Evolutionary conservation across 768 basidiomycete genomes (phyloP).

Genomic region (Suillus fuscotomentosus): DNA sequence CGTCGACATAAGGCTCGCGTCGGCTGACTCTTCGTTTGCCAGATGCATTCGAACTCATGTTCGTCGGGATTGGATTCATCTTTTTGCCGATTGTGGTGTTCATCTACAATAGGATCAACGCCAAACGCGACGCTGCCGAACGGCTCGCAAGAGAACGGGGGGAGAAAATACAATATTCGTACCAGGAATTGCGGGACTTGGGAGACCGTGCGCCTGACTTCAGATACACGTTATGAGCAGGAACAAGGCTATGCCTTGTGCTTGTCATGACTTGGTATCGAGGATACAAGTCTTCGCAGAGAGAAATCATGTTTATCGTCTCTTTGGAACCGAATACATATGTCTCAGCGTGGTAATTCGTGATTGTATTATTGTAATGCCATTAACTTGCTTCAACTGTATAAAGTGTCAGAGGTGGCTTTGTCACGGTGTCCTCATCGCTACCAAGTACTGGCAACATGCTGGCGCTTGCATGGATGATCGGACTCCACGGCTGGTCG

Average conservation of each 20-base stretch:
- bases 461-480: too few species aligned
- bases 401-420: too few species aligned
- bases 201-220: constrained; percentile 67
- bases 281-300: neutral
- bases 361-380: too few species aligned
- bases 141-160: constrained; percentile 15
- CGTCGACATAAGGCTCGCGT: neutral
- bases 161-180: constrained; percentile 16
- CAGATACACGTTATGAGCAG: constrained; percentile 45
- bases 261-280: neutral
- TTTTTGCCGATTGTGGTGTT: constrained; percentile 46
- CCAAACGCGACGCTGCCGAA: constrained; percentile 39
- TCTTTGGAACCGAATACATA: neutral
- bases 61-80: constrained; percentile 63
- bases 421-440: too few species aligned
- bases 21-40: neutral
- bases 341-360: too few species aligned
- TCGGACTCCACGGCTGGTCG: too few species aligned
- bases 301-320: neutral
- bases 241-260: constrained; percentile 13
- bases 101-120: constrained; percentile 56
- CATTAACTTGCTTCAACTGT: too few species aligned
- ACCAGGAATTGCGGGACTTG: constrained; percentile 31
- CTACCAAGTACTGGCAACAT: too few species aligned
- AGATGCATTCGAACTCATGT: constrained; percentile 69